Evolutionary conservation across 495 filamentous ascomycete genomes (phyloP), one percentile per base, ranked within the genome.

Genomic region (Lichenothelia convexa): DNA sequence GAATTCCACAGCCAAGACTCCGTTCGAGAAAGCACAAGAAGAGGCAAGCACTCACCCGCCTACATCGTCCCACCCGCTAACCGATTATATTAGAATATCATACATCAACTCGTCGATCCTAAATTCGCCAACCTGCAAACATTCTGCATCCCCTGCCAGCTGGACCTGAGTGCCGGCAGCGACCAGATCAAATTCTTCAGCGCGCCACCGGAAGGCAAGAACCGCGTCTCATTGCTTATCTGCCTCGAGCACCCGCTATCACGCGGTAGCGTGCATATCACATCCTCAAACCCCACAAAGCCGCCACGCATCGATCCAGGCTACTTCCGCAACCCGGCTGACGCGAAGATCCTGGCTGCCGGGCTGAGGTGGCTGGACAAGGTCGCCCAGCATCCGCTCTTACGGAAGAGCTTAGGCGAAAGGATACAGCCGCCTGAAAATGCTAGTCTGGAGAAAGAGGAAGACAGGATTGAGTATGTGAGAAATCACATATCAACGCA

Each of bases 11-110:
- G 49, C 49, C 18, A 39, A 43, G 32, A 53, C 47, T 8, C 21
- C 42, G 1, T 53, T 53, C 30, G 49, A 53, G 37, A 53, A 53
- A 39, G 18, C 24, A 9, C 44, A 50, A 18, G 49, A 53, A 35
- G 35, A 50, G 17, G 36, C 43, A 20, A 12, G 19, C 18, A n/a
- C 24, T 26, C 22, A 5, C 13, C 16, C 5, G 9, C 15, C 24
- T 29, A 11, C 9, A 9, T 11, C 24, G 24, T 13, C 9, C 24
- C 15, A 29, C 15, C 9, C 24, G 24, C 15, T 13, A 29, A 29
- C 15, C 24, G 15, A 29, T 13, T 29, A 11, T 2, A 29, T 29
- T 13, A 29, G 24, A 1, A 11, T 12, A 47, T 46, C 30, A 34
- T 49, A 3, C 7, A 26, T 7, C 47, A 49, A 26, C 45, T 49